Conservation (phyloP, 129 eudicot genomes). For the Tagetes patula region DNA sequence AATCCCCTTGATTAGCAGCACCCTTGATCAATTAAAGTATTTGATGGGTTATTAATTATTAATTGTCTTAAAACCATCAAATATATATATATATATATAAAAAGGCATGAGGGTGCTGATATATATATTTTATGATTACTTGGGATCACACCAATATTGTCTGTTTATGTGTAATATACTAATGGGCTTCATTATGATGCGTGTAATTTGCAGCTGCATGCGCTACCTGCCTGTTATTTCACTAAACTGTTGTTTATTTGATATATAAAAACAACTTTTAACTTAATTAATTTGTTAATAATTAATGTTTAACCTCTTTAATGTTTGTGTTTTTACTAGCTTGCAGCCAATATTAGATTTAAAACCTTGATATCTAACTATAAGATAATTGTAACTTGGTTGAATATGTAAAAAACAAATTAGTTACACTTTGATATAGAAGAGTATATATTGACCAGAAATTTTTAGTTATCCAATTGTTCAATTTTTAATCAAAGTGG, state of each 20-base stretch:
- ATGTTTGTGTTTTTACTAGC: neutral
- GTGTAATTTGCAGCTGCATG: conserved; percentile 31
- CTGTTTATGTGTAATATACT: conserved; percentile 22
- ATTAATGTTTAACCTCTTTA: neutral
- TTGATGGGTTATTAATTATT: conserved; percentile 10
- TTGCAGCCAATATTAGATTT: neutral
- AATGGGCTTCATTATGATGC: conserved; percentile 38
- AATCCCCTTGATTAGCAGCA: conserved; percentile 25
- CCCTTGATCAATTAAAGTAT: conserved; percentile 30
- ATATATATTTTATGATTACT: conserved; percentile 27
- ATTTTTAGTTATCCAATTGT: too few species aligned
- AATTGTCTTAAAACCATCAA: conserved; percentile 26
- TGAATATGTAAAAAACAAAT: neutral
- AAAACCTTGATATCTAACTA: too few species aligned
- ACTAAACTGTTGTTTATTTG: conserved; percentile 4
- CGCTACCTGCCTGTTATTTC: conserved; percentile 10
- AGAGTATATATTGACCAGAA: too few species aligned
- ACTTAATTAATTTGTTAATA: conserved; percentile 6
- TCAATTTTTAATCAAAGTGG: too few species aligned
- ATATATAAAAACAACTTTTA: conserved; percentile 14
- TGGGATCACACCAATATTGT: conserved; percentile 30
- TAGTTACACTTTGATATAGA: too few species aligned
- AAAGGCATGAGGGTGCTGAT: conserved; percentile 27
- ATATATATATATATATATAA: neutral
- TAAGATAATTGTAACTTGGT: neutral